Conservation (phyloP, 768 basidiomycete genomes). For the Kwoniella newhampshirensis region DNA sequence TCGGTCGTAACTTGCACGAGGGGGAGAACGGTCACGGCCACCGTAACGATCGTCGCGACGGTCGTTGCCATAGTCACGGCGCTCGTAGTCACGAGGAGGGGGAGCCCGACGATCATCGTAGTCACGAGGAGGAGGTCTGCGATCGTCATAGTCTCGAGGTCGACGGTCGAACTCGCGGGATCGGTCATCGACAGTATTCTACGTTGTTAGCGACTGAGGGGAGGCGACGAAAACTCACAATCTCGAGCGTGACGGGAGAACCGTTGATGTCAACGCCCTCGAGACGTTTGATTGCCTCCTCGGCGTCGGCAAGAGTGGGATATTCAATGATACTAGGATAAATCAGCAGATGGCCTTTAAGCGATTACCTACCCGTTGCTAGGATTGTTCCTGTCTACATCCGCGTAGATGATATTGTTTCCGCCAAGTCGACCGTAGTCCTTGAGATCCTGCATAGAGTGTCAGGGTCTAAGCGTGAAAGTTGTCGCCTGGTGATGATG, state of each 20-base stretch:
- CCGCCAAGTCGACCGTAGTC: slow-evolving; percentile 95
- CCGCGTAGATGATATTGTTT: slow-evolving; percentile 81
- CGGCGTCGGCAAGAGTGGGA: slow-evolving; percentile 81
- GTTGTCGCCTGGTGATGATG: background rate
- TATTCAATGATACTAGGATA: slow-evolving; percentile 87
- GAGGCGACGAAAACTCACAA: too few relatives aligned
- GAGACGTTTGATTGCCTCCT: slow-evolving; percentile 84
- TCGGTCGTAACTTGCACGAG: too few relatives aligned
- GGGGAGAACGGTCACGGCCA: slow-evolving; percentile 32
- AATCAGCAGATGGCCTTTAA: slow-evolving; percentile 4
- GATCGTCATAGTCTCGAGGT: slow-evolving; percentile 22
- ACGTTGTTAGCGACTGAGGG: too few relatives aligned
- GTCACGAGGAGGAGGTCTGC: slow-evolving; percentile 53
- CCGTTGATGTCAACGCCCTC: slow-evolving; percentile 75
- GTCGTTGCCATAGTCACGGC: slow-evolving; percentile 24
- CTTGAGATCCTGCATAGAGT: slow-evolving; percentile 75
- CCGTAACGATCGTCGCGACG: slow-evolving; percentile 25
- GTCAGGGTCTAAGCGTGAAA: slow-evolving; percentile 8
- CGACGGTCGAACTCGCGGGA: slow-evolving; percentile 10
- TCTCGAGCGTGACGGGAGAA: slow-evolving; percentile 36
- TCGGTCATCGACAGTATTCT: slow-evolving; percentile 21
- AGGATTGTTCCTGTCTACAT: slow-evolving; percentile 82
- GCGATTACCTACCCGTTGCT: slow-evolving; percentile 73
- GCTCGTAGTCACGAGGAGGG: slow-evolving; percentile 27
- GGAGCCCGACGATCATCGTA: slow-evolving; percentile 56